Conservation (phyloP, 2,329 filamentous ascomycete genomes). For the Emmonsiellopsis sp. region DNA sequence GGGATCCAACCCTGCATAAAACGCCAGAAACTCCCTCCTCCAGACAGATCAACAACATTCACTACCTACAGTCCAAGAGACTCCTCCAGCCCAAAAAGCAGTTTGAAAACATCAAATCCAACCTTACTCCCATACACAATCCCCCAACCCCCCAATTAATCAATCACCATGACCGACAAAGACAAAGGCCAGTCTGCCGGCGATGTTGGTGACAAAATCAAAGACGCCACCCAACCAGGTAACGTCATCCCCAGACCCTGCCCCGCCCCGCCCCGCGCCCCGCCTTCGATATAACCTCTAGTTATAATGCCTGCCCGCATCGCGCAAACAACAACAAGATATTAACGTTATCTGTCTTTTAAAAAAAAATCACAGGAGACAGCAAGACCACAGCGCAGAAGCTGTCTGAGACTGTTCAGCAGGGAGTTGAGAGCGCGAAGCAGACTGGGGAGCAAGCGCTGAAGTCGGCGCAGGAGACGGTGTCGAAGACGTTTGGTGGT, state of each 20-base stretch:
- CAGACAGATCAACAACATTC: too few species aligned
- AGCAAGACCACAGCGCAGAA: slow-evolving; percentile 12
- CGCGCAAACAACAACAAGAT: background rate
- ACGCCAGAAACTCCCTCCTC: too few species aligned
- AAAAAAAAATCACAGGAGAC: slow-evolving; percentile 6
- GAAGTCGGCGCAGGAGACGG: slow-evolving; percentile 10
- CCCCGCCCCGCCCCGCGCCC: background rate
- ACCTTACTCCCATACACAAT: background rate
- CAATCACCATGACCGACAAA: background rate
- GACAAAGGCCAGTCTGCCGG: background rate
- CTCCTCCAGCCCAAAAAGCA: too few species aligned
- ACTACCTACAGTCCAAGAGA: too few species aligned
- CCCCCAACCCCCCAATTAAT: too few species aligned
- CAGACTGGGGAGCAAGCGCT: slow-evolving; percentile 1
- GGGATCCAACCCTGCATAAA: too few species aligned
- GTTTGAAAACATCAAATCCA: background rate
- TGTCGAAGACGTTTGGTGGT: slow-evolving; percentile 9
- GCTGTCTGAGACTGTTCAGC: slow-evolving; percentile 9
- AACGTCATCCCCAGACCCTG: background rate
- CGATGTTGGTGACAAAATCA: background rate
- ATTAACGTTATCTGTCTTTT: background rate
- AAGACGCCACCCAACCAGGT: background rate
- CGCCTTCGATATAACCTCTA: background rate
- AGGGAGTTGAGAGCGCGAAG: slow-evolving; percentile 8
- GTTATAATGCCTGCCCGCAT: background rate